Evolutionary conservation across 177 flowering plant genomes (phyloP), one percentile per base, ranked within the genome.

Genomic region (Vitis hybrid): DNA sequence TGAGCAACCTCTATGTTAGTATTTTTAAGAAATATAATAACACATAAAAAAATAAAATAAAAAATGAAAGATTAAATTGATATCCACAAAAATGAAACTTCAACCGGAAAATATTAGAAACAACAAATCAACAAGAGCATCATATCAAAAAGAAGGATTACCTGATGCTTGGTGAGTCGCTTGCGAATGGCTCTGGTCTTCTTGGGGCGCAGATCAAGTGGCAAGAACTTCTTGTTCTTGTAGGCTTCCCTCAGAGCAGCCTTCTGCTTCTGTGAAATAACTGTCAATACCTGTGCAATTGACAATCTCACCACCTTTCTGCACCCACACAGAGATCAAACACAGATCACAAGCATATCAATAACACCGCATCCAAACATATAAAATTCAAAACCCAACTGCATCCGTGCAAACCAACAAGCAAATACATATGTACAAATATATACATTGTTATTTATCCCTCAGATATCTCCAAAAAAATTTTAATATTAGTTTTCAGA

Each of bases 151-250:
- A 13, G 10, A 51, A 56, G 12, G 11, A 17, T 2, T 67, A 91
- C 94, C 91, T 91, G 94, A 73, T 91, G 89, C 71, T 91, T 91
- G 65, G 97, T 90, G 15, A 91, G 92, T 62, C 93, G 87, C 17
- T 86, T 81, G 30, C 91, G 82, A 65, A 90, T 91, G 57, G 91
- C 94, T 57, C 94, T 80, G 72, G 92, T 90, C 82, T 90, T 88
- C 91, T 90, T 90, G 52, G 94, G 91, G 62, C 94, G 88, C 50
- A 90, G 80, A 73, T 90, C 94, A 61, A 88, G 83, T 1, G 91
- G 94, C 83, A 88, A 52, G 17, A 56, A 78, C 79, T 84, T 88
- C 84, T 88, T 85, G 5, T 87, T 87, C 88, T 87, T 87, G 85
- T 85, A 88, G 1, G 75, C 89, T 60, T 86, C 94, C 73, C 91